These are phyloP conservation scores for Scedosporium aurantiacum DNA, from an alignment of 2,329 filamentous ascomycete genomes.

Conservation along the genomic window DNA sequence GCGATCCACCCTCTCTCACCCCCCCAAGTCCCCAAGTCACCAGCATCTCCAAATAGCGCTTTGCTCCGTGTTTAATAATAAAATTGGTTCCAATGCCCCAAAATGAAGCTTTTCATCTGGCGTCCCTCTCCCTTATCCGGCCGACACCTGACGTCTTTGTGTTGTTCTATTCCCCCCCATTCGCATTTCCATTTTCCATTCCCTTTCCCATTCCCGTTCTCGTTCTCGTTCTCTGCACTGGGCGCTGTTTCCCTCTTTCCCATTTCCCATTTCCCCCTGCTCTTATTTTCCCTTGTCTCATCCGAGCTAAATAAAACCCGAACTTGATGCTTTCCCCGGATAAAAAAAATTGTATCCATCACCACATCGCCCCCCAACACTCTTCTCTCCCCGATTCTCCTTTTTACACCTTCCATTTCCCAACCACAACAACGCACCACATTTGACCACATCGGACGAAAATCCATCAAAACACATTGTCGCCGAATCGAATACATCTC, in stretches of 20 bases:
- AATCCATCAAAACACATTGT: slow-evolving; percentile 30
- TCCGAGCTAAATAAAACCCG: slow-evolving; percentile 7
- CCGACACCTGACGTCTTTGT: slow-evolving; percentile 4
- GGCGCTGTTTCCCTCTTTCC: slow-evolving; percentile 2
- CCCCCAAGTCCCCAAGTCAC: neutral
- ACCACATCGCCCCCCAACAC: neutral
- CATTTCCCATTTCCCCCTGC: neutral
- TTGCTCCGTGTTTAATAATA: slow-evolving; percentile 7
- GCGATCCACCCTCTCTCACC: slow-evolving; percentile 2
- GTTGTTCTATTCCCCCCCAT: neutral
- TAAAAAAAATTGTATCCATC: slow-evolving; percentile 3
- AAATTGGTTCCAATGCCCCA: neutral
- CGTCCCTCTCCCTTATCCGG: neutral
- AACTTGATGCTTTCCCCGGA: slow-evolving; percentile 6
- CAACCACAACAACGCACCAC: slow-evolving; percentile 14
- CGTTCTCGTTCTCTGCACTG: neutral
- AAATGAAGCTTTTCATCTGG: slow-evolving; percentile 2
- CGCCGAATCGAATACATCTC: slow-evolving; percentile 22
- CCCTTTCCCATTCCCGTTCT: neutral
- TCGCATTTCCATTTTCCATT: no score
- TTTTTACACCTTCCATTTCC: slow-evolving; percentile 3
- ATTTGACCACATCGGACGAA: slow-evolving; percentile 18
- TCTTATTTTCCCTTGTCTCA: slow-evolving; percentile 5
- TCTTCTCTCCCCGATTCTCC: neutral
- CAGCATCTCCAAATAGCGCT: neutral